Base-by-base conservation (phyloP, 257 asterid species). In the Solanum verrucosum region DNA sequence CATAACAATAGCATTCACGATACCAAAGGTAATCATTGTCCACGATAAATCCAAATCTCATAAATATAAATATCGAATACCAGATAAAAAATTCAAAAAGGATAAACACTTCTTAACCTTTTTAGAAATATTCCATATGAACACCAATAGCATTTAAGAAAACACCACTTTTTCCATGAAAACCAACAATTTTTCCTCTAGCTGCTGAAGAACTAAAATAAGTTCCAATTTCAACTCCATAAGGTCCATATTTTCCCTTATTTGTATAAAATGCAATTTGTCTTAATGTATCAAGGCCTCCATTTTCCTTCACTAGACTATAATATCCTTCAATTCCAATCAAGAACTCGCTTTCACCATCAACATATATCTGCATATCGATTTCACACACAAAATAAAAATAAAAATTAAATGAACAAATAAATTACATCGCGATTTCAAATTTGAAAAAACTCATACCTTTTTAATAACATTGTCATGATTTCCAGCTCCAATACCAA, bases 181-280 rank as follows among this genome's bases (percentile, higher is more conserved):
- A 89, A 1, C 89, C 90, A 9, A 86, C 52, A n/a, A 88, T 85
- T 3, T 78, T 35, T 63, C 87, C 90, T 27, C 70, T 59, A 86
- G 52, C 42, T 5, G 88, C 18, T n/a, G 86, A 40, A 23, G 84
- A 86, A 10, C 87, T 68, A 49, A 89, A 89, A 52, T 87, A 79
- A 65, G 38, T 78, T 59, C 87, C 90, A 70, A 18, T 79, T 72
- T 89, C 89, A 13, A 2, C 37, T 13, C 90, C 89, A 86, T 37
- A 89, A 21, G 90, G 86, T 5, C 88, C 90, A 84, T 88, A 88
- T 59, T 83, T 77, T 2, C 23, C 74, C 37, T 33, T 85, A 78
- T 79, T 89, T 20, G 89, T 86, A 72, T 79, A 63, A 75, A 65
- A 78, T 49, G 75, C 29, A 5, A 89, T 67, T 42, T 79, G 74